Base-by-base conservation (phyloP, 768 basidiomycete genomes). In the Austroboletus eburneus region DNA sequence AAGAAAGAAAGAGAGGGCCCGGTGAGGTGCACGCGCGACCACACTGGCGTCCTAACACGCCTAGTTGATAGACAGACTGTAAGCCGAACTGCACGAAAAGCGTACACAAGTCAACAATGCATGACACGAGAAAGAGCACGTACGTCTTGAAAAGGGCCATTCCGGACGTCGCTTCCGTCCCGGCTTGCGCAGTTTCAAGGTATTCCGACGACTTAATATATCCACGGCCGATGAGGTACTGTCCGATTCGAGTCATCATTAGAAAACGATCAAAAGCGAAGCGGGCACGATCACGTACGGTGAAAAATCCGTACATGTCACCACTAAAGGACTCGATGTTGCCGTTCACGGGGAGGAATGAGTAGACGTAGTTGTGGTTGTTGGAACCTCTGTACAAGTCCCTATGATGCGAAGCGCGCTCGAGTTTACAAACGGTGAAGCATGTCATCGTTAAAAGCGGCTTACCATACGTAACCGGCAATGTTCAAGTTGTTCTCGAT, bases 111-210 rank as follows among this genome's bases (percentile, higher is more conserved):
- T 49, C 22, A 44, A 12, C 24, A 13, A 5, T 12, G 6, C 13
- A 35, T 23, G 23, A 13, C 36, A 43, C 21, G 9, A 13, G 39
- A 18, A 7, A 14, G 5, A 7, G 12, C 27, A 66, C 77, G 57
- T 54, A 83, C 82, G 76, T 77, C 0, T 69, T 73, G 8, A 84
- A 63, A 0, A 69, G 74, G 9, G 77, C 80, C 23, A 69, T 68
- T n/a, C 82, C 82, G 10, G 70, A 71, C 0, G 78, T 83, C 14
- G 77, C 76, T 61, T 86, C 84, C 0, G 78, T 79, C 6, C 84
- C 84, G 7, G 72, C 81, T 56, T 85, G 81, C 2, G 74, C 74
- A 12, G 75, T 80, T 30, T 62, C 72, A 43, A 85, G 69, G 65
- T 73, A 85, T 54, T 85, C 75, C 3, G 78, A 75, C 13, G 72